These are phyloP conservation scores for Blastocystis sp. DNA, from an alignment of 352 stramenopile species.

Conservation along the genomic window DNA sequence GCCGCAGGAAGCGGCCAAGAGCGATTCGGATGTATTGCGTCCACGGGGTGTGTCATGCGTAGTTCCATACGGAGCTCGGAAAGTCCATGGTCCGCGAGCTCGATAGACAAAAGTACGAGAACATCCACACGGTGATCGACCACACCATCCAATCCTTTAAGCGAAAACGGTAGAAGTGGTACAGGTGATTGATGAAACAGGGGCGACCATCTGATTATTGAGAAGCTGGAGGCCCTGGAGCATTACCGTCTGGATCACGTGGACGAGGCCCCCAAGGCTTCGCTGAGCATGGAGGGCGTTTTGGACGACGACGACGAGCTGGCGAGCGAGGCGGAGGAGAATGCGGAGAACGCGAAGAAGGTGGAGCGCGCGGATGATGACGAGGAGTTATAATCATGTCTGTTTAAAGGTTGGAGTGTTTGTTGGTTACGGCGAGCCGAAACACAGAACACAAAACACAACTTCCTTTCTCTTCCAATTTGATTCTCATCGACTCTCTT, in stretches of 20 bases:
- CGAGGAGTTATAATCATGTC: neutral
- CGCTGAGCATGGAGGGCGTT: neutral
- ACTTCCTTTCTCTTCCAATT: slow-evolving; percentile 11
- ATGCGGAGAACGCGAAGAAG: neutral
- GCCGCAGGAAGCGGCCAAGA: neutral
- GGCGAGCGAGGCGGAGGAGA: neutral
- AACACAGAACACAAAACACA: slow-evolving; percentile 64
- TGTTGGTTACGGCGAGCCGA: neutral
- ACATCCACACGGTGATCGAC: slow-evolving; percentile 42
- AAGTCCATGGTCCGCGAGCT: slow-evolving; percentile 5
- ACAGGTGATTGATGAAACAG: neutral
- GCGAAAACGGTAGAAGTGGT: neutral
- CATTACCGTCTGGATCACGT: slow-evolving; percentile 21
- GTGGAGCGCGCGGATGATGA: neutral
- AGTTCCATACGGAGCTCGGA: slow-evolving; percentile 25
- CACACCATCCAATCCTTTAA: slow-evolving; percentile 32
- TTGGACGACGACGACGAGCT: neutral
- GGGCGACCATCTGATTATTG: slow-evolving; percentile 40
- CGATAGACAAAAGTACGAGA: slow-evolving; percentile 16
- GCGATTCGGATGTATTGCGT: neutral
- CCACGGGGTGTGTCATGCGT: neutral
- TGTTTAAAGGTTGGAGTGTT: slow-evolving; percentile 6
- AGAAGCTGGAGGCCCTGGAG: slow-evolving; percentile 43
- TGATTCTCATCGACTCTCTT: neutral
- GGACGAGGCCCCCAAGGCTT: neutral